Evolutionary conservation across 1,139 yeast genomes (phyloP).

Genomic region (Hemisphaericaspora subhashii): DNA sequence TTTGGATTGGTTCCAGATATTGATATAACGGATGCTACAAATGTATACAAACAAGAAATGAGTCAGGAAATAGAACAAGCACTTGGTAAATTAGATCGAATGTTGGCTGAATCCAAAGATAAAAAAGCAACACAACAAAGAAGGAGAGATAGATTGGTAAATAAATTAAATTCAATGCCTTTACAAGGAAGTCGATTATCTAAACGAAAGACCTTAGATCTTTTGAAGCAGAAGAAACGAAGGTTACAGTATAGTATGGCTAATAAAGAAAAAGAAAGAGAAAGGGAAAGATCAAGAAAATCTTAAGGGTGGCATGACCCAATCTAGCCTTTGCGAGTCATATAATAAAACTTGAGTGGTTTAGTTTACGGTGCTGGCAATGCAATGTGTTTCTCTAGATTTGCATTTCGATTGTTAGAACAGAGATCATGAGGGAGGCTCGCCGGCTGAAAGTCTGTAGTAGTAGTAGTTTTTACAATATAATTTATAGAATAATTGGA

Average conservation of each 20-base stretch:
- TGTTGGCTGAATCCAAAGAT: background rate
- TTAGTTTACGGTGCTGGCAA: no score
- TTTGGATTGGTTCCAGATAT: slow-evolving; percentile 45
- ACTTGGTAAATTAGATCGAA: background rate
- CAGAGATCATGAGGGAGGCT: no score
- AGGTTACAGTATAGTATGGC: slow-evolving; percentile 37
- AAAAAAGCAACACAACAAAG: slow-evolving; percentile 18
- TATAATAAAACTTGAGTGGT: no score
- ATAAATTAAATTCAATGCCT: slow-evolving; percentile 29
- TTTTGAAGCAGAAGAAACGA: slow-evolving; percentile 38
- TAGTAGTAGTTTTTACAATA: no score
- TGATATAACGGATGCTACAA: slow-evolving; percentile 37
- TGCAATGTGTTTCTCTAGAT: no score
- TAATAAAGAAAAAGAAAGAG: slow-evolving; percentile 5
- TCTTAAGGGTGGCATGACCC: background rate
- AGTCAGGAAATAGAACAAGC: background rate
- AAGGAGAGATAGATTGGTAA: slow-evolving; percentile 26
- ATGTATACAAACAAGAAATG: background rate
- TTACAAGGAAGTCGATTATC: slow-evolving; percentile 11
- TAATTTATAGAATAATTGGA: no score
- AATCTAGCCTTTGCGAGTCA: no score
- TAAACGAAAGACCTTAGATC: slow-evolving; percentile 30
- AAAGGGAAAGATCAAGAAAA: slow-evolving; percentile 1
- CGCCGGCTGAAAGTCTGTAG: no score
- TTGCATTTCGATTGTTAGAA: no score